Evolutionary conservation across 1,284 basidiomycete species (phyloP).

Genomic region (Flammula alnicola): DNA sequence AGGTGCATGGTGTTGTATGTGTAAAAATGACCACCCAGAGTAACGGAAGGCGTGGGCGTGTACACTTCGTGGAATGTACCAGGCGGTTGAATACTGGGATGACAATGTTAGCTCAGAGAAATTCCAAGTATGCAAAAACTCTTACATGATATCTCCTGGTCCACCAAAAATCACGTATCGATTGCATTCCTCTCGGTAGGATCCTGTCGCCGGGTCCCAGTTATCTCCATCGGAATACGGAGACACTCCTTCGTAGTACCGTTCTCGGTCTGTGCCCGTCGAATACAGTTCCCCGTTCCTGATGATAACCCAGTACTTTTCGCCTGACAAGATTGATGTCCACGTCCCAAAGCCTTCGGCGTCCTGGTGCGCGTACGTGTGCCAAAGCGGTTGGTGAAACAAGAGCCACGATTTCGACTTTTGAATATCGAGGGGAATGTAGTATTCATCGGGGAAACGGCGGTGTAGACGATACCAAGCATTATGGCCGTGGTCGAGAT

Average conservation of each 20-base stretch:
- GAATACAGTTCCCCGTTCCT: background rate
- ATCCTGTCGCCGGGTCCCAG: too few species aligned
- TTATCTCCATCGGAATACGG: too few species aligned
- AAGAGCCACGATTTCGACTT: conserved; percentile 9
- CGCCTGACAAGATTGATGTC: conserved; percentile 6
- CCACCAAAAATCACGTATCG: background rate
- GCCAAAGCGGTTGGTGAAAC: conserved; percentile 6
- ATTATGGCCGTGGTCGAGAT: conserved; percentile 4
- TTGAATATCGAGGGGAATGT: conserved; percentile 7
- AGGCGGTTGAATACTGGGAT: conserved; percentile 17
- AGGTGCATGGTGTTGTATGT: conserved; percentile 19
- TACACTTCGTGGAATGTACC: conserved; percentile 19
- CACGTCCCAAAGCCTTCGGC: conserved; percentile 16
- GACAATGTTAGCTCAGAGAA: background rate
- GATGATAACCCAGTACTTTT: conserved; percentile 15
- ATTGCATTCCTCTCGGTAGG: background rate
- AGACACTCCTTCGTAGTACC: too few species aligned
- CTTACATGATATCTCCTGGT: conserved; percentile 14
- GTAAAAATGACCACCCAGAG: conserved; percentile 19
- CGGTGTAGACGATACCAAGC: too few species aligned
- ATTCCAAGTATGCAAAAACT: background rate
- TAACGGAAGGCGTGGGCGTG: conserved; percentile 14
- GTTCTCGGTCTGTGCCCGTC: too few species aligned
- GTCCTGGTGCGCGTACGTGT: conserved; percentile 19
- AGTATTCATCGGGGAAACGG: too few species aligned